phyloP scores from a whole-genome alignment of 371 early-diverging fungal species.

The Mucor velutinosus region DNA sequence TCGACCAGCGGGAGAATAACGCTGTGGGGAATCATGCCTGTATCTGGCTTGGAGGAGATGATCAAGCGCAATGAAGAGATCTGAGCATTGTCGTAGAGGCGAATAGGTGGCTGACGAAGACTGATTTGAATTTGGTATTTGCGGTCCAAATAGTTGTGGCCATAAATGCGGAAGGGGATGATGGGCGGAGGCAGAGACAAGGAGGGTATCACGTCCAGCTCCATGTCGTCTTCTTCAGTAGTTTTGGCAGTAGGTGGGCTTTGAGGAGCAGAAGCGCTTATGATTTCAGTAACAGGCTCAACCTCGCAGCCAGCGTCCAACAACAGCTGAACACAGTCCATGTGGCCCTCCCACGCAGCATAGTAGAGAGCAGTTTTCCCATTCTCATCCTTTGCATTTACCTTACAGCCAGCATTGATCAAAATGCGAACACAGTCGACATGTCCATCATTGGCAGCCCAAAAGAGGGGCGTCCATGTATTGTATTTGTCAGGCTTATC shows the following conservation, averaged over 20 bases:
- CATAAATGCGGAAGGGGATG: slow-evolving; percentile 94
- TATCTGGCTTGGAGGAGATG: slow-evolving; percentile 77
- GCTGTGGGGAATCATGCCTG: slow-evolving; percentile 87
- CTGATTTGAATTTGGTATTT: slow-evolving; percentile 80
- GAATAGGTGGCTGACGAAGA: slow-evolving; percentile 62
- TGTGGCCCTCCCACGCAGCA: slow-evolving; percentile 93
- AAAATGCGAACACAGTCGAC: slow-evolving; percentile 78
- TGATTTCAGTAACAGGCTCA: slow-evolving; percentile 24
- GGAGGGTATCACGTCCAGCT: slow-evolving; percentile 80
- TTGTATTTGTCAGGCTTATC: slow-evolving; percentile 86
- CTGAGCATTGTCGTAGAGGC: slow-evolving; percentile 66
- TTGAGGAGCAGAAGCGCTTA: slow-evolving; percentile 5
- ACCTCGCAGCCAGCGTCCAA: slow-evolving; percentile 57
- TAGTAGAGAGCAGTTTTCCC: slow-evolving; percentile 87
- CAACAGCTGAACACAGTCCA: slow-evolving; percentile 73
- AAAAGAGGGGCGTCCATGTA: slow-evolving; percentile 96
- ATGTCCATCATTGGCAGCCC: slow-evolving; percentile 93
- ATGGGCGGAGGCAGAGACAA: slow-evolving; percentile 94
- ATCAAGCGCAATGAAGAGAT: slow-evolving; percentile 66
- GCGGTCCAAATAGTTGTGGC: slow-evolving; percentile 91
- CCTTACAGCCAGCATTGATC: slow-evolving; percentile 78
- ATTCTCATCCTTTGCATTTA: slow-evolving; percentile 81
- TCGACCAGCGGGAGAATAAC: slow-evolving; percentile 89
- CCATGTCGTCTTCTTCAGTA: slow-evolving; percentile 16
- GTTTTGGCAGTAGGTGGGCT: background rate